phyloP scores from a whole-genome alignment of 139 green algal genomes.

The Spirogloea muscicola region DNA sequence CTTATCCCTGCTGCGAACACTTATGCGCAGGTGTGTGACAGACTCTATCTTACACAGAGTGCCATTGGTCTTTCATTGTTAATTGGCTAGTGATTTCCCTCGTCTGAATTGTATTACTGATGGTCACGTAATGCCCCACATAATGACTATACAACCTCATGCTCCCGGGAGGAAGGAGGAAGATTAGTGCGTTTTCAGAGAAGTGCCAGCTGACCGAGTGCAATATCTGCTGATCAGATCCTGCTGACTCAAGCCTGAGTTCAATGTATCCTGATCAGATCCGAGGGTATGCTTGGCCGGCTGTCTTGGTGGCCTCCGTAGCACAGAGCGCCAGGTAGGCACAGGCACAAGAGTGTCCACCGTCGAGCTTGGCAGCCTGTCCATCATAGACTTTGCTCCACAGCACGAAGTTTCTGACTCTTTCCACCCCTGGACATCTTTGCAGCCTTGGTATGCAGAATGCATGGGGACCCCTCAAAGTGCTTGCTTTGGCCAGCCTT shows the following conservation, averaged over 20 bases:
- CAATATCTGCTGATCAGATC: no score
- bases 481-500: slow-evolving; percentile 1
- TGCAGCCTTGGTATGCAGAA: slow-evolving; percentile 39
- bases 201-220: no score
- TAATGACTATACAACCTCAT: no score
- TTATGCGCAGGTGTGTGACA: slow-evolving; percentile 8
- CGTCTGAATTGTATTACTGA: no score
- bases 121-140: no score
- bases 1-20: slow-evolving; percentile 8
- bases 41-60: no score
- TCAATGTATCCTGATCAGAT: no score
- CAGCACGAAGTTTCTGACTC: neutral
- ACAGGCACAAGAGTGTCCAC: neutral
- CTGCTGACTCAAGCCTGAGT: no score
- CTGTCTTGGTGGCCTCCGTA: slow-evolving; percentile 20
- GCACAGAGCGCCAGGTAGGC: slow-evolving; percentile 39
- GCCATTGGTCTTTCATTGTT: no score
- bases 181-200: no score
- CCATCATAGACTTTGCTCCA: neutral
- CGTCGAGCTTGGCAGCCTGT: neutral
- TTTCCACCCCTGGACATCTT: neutral
- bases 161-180: no score
- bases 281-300: slow-evolving; percentile 25
- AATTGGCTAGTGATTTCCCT: no score
- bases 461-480: slow-evolving; percentile 18